Percentiles rank a stretch among this genome's conserved stretches.
Conservation (phyloP, 75 land plant species). For the Azolla pinnata region DNA sequence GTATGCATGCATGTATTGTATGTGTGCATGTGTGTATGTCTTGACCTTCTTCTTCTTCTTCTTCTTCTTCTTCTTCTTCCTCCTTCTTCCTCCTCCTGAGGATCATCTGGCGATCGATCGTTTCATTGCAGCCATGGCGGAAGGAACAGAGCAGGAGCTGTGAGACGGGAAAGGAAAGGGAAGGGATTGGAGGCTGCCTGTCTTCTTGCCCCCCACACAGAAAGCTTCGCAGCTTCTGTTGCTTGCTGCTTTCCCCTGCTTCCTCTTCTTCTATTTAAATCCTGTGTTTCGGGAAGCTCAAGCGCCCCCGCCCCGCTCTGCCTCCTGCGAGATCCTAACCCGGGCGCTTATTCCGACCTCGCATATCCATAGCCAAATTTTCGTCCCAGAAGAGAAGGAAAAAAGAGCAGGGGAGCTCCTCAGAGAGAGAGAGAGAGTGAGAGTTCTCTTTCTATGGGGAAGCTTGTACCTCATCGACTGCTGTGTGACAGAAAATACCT, state of each 20-base stretch:
- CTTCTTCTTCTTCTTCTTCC: neutral
- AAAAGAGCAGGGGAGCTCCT: no score
- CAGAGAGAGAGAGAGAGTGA: no score
- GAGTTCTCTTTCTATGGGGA: no score
- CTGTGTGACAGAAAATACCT: no score
- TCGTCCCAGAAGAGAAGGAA: no score
- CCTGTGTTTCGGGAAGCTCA: neutral
- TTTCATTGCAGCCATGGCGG: neutral
- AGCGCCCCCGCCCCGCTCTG: neutral
- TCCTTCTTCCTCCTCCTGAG: neutral
- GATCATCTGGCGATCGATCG: neutral
- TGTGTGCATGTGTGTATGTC: neutral
- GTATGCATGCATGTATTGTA: neutral
- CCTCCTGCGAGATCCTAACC: no score
- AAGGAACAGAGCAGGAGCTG: neutral
- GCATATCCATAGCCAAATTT: no score
- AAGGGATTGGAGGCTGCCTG: neutral
- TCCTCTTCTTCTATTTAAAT: neutral
- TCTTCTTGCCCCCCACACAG: no score
- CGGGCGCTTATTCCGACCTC: no score
- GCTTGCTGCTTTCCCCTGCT: neutral
- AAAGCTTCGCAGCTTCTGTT: no score
- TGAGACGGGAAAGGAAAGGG: neutral
- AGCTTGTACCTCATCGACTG: no score
- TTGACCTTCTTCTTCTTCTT: neutral